Evolutionary conservation across 106 monocot genomes (phyloP).

Genomic region (Posidonia australis): DNA sequence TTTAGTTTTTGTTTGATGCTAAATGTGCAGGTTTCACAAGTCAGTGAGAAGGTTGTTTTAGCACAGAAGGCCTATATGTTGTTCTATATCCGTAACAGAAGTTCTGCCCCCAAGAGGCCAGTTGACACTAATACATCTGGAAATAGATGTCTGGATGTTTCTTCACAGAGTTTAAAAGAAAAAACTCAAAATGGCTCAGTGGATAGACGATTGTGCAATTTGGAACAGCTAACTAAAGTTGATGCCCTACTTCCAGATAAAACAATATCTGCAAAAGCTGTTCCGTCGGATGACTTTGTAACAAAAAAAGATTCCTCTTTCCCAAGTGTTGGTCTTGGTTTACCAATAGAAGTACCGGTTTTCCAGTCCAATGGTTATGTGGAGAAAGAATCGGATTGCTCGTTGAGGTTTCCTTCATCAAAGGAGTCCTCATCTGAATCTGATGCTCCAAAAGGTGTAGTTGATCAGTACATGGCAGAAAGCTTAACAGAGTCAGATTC

Average conservation of each 20-base stretch:
- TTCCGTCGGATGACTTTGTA: neutral
- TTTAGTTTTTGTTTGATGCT: neutral
- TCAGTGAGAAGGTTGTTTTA: constrained; percentile 87
- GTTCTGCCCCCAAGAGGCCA: constrained; percentile 26
- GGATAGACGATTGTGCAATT: constrained; percentile 15
- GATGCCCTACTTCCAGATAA: constrained; percentile 7
- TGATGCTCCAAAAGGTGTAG: neutral
- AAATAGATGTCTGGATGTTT: constrained; percentile 11
- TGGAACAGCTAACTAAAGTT: neutral
- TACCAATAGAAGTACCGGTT: constrained; percentile 2
- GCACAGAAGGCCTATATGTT: constrained; percentile 90
- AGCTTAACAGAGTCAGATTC: neutral
- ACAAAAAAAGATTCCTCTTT: neutral
- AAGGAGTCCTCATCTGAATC: constrained; percentile 1
- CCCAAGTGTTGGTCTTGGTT: neutral
- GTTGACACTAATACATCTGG: constrained; percentile 26
- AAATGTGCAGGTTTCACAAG: constrained; percentile 65
- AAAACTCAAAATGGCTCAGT: constrained; percentile 1
- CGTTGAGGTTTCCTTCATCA: neutral
- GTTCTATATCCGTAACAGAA: constrained; percentile 86
- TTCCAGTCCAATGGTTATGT: constrained; percentile 17
- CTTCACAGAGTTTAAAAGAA: constrained; percentile 2
- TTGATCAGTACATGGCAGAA: constrained; percentile 4
- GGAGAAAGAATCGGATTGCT: neutral
- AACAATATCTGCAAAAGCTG: neutral